Evolutionary conservation across 306 rosid species (phyloP), one percentile per base, ranked within the genome.

Genomic region (Sechiopsis laciniata): DNA sequence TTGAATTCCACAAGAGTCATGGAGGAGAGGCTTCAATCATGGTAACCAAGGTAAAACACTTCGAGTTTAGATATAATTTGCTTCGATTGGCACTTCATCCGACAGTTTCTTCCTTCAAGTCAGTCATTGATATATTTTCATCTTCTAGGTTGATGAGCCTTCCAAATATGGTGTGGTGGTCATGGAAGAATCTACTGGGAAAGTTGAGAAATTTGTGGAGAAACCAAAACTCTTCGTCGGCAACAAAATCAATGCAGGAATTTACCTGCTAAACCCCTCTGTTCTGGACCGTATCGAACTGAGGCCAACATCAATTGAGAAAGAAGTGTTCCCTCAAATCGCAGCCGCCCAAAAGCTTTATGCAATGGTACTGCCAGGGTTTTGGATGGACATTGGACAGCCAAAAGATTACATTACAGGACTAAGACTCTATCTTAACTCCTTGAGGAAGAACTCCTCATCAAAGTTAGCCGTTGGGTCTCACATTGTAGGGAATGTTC

Each of bases 301-400:
- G 85, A 88, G 86, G 84, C 99, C 99, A 50, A 95, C 99, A 45
- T 95, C 99, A 56, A 95, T 95, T n/a, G 99, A 95, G 87, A 95
- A 95, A 78, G 99, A 95, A 81, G 88, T 95, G 51, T 95, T 95
- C 75, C 99, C 99, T 6, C 85, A 84, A 46, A 95, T 95, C 62
- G 96, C 99, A 52, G 85, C 89, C 15, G 99, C 89, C 84, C 69
- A 84, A 42, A 85, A 89, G 85, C 91, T 95, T 24, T 89, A 19
- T 77, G 99, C 97, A 76, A 95, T 95, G 99, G 99, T 91, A 74
- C 89, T 95, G 42, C 97, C 99, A 1, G 99, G 99, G 77, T 95
- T 95, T 73, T 95, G 99, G 99, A 95, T 95, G 99, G 99, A 95
- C 84, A 85, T 95, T 68, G 99, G 99, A 75, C 99, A 95, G 26